phyloP scores from a whole-genome alignment of 129 eudicot genomes.

The Oenanthe sinensis region DNA sequence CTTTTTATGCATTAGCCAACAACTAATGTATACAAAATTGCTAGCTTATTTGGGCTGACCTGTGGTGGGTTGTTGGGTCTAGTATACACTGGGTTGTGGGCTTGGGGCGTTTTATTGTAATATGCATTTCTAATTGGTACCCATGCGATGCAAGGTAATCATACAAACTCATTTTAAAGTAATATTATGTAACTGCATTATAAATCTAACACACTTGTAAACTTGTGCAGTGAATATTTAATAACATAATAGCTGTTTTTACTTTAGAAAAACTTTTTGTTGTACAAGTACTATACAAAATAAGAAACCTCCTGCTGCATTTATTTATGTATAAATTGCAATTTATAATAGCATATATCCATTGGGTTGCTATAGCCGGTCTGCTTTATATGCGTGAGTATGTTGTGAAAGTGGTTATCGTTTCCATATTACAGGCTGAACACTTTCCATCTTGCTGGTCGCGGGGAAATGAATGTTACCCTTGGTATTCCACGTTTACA shows the following conservation, averaged over 20 bases:
- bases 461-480: slow-evolving; percentile 99
- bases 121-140: neutral
- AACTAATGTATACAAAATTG: too few species aligned
- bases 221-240: neutral
- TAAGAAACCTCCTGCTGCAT: neutral
- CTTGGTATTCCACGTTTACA: slow-evolving; percentile 98
- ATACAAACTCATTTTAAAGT: too few species aligned
- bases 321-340: neutral
- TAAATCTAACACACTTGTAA: neutral
- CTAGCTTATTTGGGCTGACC: too few species aligned
- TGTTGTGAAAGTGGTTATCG: neutral
- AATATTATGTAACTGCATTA: neutral
- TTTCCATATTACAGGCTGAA: slow-evolving; percentile 53
- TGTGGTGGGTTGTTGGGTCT: too few species aligned
- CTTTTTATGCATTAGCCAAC: too few species aligned
- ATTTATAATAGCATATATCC: neutral
- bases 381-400: too few species aligned
- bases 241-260: neutral
- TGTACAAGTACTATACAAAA: neutral
- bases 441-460: slow-evolving; percentile 98
- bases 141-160: neutral
- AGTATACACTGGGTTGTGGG: too few species aligned
- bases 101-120: too few species aligned
- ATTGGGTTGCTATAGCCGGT: neutral
- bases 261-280: neutral